Percentiles rank a stretch among this genome's conserved stretches.
These are phyloP conservation scores for Podila clonocystis DNA, from an alignment of 192 early-diverging fungal genomes.

Conservation along the genomic window DNA sequence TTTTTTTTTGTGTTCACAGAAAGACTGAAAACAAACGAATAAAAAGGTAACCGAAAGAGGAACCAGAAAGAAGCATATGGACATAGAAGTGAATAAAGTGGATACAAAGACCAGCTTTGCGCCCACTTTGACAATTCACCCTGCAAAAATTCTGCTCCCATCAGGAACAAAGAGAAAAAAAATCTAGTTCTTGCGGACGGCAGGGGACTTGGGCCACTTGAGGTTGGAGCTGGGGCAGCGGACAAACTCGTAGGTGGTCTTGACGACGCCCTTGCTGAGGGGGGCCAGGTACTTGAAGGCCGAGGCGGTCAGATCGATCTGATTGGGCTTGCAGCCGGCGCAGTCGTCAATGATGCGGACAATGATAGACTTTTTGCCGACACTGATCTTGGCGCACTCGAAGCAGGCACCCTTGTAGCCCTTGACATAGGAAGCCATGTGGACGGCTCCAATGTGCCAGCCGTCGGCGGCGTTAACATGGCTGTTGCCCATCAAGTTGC, in stretches of 20 bases:
- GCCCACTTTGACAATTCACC: too few relatives aligned
- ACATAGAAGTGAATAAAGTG: too few relatives aligned
- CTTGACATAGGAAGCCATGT: slow-evolving; percentile 21
- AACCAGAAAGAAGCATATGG: too few relatives aligned
- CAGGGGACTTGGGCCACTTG: slow-evolving; percentile 48
- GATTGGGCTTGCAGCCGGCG: slow-evolving; percentile 31
- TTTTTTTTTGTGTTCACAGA: background rate
- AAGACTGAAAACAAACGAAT: background rate
- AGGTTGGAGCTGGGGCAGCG: slow-evolving; percentile 20
- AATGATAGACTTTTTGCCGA: slow-evolving; percentile 11
- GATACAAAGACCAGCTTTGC: too few relatives aligned
- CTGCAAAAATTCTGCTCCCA: too few relatives aligned
- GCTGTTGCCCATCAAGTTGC: slow-evolving; percentile 29
- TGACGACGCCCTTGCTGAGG: slow-evolving; percentile 19
- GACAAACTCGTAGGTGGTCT: slow-evolving; percentile 40
- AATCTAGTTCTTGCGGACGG: slow-evolving; percentile 8
- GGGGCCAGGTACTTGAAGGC: slow-evolving; percentile 37
- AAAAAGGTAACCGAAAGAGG: background rate
- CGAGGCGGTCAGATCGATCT: slow-evolving; percentile 48
- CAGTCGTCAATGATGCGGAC: slow-evolving; percentile 52
- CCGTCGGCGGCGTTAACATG: slow-evolving; percentile 30
- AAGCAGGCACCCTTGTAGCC: slow-evolving; percentile 31
- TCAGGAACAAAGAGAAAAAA: background rate
- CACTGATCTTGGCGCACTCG: slow-evolving; percentile 43
- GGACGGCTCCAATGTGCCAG: slow-evolving; percentile 49